A percentile compares a stretch with the other conserved stretches of the same genome.
These are phyloP conservation scores for Fraxinus latifolia DNA, from an alignment of 305 asterid genomes.

Conservation along the genomic window DNA sequence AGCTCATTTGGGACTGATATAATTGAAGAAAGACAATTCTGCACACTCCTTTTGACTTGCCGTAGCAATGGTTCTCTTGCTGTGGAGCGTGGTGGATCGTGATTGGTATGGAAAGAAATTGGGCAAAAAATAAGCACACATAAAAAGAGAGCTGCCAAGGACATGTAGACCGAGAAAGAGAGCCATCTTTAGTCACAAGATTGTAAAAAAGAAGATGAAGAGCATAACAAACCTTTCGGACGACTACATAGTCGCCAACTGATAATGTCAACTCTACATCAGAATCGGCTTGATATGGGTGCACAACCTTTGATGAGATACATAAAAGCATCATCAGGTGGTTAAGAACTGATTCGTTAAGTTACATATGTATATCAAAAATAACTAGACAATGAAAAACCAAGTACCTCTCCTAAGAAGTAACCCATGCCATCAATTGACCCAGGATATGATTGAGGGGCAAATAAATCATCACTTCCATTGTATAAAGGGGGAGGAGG, in stretches of 20 bases:
- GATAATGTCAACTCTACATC: constrained; percentile 61
- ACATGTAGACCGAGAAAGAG: background rate
- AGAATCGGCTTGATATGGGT: constrained; percentile 65
- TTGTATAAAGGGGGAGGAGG: constrained; percentile 39
- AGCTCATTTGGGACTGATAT: background rate
- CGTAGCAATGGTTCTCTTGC: background rate
- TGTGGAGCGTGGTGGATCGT: background rate
- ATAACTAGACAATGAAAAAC: constrained; percentile 8
- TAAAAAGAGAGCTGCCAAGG: background rate
- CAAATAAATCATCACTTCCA: constrained; percentile 33
- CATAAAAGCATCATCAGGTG: constrained; percentile 8
- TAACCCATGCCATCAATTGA: constrained; percentile 45
- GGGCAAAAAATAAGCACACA: background rate
- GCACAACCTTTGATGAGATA: constrained; percentile 49
- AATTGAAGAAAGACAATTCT: background rate
- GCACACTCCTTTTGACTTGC: background rate
- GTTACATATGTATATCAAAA: background rate
- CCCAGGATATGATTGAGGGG: constrained; percentile 35
- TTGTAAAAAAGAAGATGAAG: background rate
- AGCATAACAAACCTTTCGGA: constrained; percentile 50
- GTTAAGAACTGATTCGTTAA: background rate
- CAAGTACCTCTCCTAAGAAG: constrained; percentile 69
- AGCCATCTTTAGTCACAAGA: background rate
- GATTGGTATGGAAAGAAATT: background rate
- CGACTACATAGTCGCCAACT: constrained; percentile 66